A percentile compares a stretch with the other conserved stretches of the same genome.
These are phyloP conservation scores for Punica granatum DNA, from an alignment of 345 rosid genomes.

Conservation along the genomic window DNA sequence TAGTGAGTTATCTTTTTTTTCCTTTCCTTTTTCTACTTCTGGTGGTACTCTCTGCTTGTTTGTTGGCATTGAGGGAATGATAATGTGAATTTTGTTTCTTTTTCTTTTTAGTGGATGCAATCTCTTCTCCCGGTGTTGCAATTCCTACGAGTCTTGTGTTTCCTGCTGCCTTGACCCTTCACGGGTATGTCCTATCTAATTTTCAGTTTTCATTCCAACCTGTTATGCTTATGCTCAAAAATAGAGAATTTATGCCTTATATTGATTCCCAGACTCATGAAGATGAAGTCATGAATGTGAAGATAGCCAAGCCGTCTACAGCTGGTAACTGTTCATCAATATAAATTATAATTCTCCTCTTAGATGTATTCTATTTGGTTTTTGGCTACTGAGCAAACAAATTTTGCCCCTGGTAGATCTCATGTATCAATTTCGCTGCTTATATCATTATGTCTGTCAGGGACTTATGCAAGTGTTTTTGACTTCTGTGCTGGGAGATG, in stretches of 20 bases:
- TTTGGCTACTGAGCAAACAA: background rate
- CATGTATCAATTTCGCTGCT: background rate
- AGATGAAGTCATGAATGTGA: slow-evolving; percentile 49
- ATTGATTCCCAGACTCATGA: slow-evolving; percentile 44
- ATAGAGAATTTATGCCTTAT: slow-evolving; percentile 7
- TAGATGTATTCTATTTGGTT: background rate
- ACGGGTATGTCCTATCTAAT: slow-evolving; percentile 34
- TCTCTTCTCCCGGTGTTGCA: slow-evolving; percentile 69
- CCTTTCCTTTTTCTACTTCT: slow-evolving; percentile 2
- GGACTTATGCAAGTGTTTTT: slow-evolving; percentile 63
- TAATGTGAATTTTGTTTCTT: background rate
- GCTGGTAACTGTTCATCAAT: slow-evolving; percentile 40
- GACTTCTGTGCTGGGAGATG: slow-evolving; percentile 95
- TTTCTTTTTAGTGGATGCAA: slow-evolving; percentile 63
- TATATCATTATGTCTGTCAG: slow-evolving; percentile 26
- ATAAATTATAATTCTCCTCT: background rate
- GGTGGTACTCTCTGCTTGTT: slow-evolving; percentile 4
- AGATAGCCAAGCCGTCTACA: slow-evolving; percentile 74
- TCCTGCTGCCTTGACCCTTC: slow-evolving; percentile 82
- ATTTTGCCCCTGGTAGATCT: background rate
- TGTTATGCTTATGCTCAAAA: slow-evolving; percentile 10
- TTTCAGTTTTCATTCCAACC: background rate
- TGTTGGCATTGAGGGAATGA: background rate
- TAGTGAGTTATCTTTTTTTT: slow-evolving; percentile 51
- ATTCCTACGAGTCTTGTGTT: slow-evolving; percentile 83